Evolutionary conservation across 768 basidiomycete genomes (phyloP).

Genomic region (Sarcodon aspratus): DNA sequence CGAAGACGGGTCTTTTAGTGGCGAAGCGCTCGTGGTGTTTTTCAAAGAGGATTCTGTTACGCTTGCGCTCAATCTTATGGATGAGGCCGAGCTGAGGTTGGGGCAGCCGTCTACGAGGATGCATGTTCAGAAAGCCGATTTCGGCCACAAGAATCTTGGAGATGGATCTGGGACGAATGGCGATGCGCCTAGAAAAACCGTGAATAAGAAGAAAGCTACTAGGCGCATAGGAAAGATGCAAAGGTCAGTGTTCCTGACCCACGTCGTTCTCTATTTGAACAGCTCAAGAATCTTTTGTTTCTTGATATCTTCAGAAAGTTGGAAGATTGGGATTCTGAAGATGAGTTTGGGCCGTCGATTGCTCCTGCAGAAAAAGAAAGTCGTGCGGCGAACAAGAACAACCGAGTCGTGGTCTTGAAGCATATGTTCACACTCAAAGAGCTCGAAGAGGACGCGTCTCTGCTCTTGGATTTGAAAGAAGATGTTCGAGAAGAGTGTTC

Average conservation of each 20-base stretch:
- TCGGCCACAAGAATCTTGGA: slow-evolving; percentile 50
- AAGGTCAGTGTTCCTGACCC: slow-evolving; percentile 38
- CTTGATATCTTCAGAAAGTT: slow-evolving; percentile 51
- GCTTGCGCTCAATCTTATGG: slow-evolving; percentile 74
- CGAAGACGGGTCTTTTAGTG: slow-evolving; percentile 81
- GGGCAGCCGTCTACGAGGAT: slow-evolving; percentile 69
- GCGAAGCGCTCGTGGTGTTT: slow-evolving; percentile 92
- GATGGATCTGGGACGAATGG: slow-evolving; percentile 13
- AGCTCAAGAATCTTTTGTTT: not conserved
- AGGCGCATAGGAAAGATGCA: slow-evolving; percentile 79
- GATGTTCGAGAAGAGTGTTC: slow-evolving; percentile 94
- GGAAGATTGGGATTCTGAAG: slow-evolving; percentile 89
- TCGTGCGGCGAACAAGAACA: slow-evolving; percentile 37
- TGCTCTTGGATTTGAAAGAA: slow-evolving; percentile 89
- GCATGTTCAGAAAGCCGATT: slow-evolving; percentile 68
- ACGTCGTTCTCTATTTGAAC: not conserved
- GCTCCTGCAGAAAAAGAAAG: slow-evolving; percentile 38
- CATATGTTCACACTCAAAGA: slow-evolving; percentile 90
- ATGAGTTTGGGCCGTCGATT: slow-evolving; percentile 72
- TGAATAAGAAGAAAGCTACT: slow-evolving; percentile 71
- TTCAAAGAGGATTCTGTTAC: slow-evolving; percentile 95
- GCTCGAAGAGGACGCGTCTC: slow-evolving; percentile 72
- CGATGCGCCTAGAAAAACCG: slow-evolving; percentile 35
- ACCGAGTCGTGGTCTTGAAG: slow-evolving; percentile 84
- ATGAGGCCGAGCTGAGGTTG: slow-evolving; percentile 83